These are phyloP conservation scores for Pestalotiopsis sp. DNA, from an alignment of 2,329 filamentous ascomycete species.

Conservation along the genomic window DNA sequence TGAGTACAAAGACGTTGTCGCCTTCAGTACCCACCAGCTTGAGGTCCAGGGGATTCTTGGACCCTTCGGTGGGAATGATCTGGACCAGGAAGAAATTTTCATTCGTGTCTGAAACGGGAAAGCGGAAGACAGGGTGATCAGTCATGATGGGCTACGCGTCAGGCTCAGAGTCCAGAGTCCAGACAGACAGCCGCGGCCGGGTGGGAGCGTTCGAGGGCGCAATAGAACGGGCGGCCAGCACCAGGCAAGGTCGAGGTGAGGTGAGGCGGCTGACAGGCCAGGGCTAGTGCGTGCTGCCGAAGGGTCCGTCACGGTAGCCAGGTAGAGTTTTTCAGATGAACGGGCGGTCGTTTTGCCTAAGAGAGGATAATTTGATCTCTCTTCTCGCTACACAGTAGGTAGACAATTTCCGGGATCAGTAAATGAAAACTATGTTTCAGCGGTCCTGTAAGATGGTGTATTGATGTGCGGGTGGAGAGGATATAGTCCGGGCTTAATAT, in stretches of 20 bases:
- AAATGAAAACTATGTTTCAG: constrained; percentile 11
- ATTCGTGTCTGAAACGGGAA: constrained; percentile 58
- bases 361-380: background rate
- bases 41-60: constrained; percentile 59
- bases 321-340: background rate
- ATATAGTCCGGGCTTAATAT: constrained; percentile 4
- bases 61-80: constrained; percentile 48
- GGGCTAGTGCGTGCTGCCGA: background rate
- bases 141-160: background rate
- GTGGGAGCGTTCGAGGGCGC: background rate
- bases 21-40: constrained; percentile 72
- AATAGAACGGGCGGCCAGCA: background rate
- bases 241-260: background rate
- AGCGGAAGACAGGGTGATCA: constrained; percentile 50
- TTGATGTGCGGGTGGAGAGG: background rate
- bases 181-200: too few species aligned
- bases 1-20: constrained; percentile 59
- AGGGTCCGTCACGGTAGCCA: background rate
- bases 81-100: constrained; percentile 64
- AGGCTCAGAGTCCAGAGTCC: too few species aligned
- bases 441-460: background rate
- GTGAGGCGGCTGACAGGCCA: background rate
- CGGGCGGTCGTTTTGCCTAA: background rate
- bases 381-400: background rate
- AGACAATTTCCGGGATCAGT: background rate